Evolutionary conservation across 169 alveolate species (phyloP), one percentile per base, ranked within the genome.

Genomic region (Cardiosporidium cionae): DNA sequence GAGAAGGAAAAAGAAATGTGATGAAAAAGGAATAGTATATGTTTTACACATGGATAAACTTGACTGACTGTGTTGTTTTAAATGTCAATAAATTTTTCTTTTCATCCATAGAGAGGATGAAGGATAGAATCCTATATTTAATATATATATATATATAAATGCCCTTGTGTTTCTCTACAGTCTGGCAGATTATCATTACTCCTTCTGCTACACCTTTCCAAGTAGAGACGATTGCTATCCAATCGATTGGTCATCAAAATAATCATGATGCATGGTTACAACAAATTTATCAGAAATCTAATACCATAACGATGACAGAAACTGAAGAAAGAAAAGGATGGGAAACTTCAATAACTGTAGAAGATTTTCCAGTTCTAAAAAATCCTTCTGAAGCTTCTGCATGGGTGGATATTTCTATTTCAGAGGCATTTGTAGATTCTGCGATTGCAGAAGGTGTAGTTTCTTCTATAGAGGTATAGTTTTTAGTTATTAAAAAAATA

Each of bases 161-260:
- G n/a, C 58, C 58, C 58, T 16, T 16, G n/a, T 16, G n/a, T 16
- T 44, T 16, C 58, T 44, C 58, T 44, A 16, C 16, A n/a, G 58
- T n/a, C 58, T 16, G 25, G 58, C 58, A 44, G 9, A n/a, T 9
- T 44, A n/a, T 44, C 16, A 2, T 31, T 66, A 7, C 25, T 3
- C n/a, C 72, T 2, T 1, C 9, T 33, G 23, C 3, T 67, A 1
- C 73, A 67, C 65, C 73, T 0, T 67, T 58, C 65, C 6, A 67
- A 23, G 6, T 67, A 27, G 44, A 32, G 63, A 67, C 73, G 6
- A 29, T 37, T 28, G 81, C 81, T 1, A 65, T 74, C 23, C 81
- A 74, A 65, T 63, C 72, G 22, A 66, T 74, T n/a, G 81, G 75
- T 27, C 81, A 74, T 53, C 81, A 74, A 27, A 74, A 74, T 70